Percentiles rank a stretch among this genome's conserved stretches.
Evolutionary conservation across 202 grass and related monocot species (phyloP).

Genomic region (Carex sylvatica): DNA sequence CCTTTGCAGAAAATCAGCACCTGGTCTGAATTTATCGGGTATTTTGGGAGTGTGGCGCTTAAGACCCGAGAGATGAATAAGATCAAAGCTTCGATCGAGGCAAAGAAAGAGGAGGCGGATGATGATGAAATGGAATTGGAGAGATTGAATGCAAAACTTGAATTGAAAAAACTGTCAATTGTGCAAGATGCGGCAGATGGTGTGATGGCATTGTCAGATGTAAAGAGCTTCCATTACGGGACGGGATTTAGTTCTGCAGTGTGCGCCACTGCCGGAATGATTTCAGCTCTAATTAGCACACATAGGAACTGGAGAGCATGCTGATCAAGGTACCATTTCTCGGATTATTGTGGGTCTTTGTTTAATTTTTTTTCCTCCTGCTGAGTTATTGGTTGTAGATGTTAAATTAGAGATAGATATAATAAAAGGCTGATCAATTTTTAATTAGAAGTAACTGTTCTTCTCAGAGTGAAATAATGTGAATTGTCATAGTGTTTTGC

Average conservation of each 20-base stretch:
- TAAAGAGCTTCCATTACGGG: conserved; percentile 51
- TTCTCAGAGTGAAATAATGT: conserved; percentile 16
- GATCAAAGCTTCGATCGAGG: conserved; percentile 42
- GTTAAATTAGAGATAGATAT: conserved; percentile 17
- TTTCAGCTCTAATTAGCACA: conserved; percentile 74
- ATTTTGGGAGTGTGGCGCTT: conserved; percentile 56
- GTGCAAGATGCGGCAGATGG: conserved; percentile 82
- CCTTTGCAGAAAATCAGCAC: conserved; percentile 59
- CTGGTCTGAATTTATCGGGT: conserved; percentile 71
- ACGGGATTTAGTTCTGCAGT: conserved; percentile 54
- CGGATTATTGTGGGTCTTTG: conserved; percentile 13
- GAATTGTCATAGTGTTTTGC: conserved; percentile 1
- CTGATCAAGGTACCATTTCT: conserved; percentile 47
- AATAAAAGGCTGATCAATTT: conserved; percentile 23
- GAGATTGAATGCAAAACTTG: conserved; percentile 47
- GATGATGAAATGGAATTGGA: conserved; percentile 46
- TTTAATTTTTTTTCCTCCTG: background rate
- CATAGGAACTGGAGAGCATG: conserved; percentile 84
- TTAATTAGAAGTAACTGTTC: background rate
- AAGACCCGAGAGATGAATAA: conserved; percentile 57
- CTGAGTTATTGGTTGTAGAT: conserved; percentile 16
- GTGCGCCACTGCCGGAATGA: conserved; percentile 57
- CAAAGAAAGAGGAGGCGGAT: conserved; percentile 9
- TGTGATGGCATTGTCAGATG: conserved; percentile 77
- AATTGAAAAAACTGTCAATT: conserved; percentile 63